Evolutionary conservation across 306 rosid genomes (phyloP).

Genomic region (Purshia tridentata): DNA sequence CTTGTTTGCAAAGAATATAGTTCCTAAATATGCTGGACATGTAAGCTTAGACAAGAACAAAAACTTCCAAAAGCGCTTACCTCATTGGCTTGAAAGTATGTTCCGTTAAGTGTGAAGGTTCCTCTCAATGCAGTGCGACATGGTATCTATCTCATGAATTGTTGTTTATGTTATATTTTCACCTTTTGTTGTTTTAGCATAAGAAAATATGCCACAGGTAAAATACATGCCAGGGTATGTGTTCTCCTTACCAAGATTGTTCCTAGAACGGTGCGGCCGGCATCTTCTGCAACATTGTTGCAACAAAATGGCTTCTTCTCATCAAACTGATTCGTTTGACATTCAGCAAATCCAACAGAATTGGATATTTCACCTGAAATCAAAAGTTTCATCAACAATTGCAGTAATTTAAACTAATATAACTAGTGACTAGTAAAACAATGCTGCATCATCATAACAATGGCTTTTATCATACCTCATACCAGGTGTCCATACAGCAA

Average conservation of each 20-base stretch:
- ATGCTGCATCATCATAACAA: too few species aligned
- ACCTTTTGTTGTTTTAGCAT: not conserved
- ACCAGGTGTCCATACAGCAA: constrained; percentile 52
- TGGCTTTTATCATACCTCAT: not conserved
- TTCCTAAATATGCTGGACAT: too few species aligned
- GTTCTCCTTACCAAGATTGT: constrained; percentile 56
- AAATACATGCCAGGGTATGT: too few species aligned
- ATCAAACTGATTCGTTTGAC: not conserved
- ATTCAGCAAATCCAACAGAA: constrained; percentile 23
- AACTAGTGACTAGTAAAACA: too few species aligned
- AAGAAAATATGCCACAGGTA: not conserved
- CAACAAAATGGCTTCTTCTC: constrained; percentile 16
- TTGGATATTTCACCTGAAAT: constrained; percentile 31
- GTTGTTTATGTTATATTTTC: not conserved
- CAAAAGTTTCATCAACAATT: too few species aligned
- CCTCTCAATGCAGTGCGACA: constrained; percentile 58
- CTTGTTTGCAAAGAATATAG: too few species aligned
- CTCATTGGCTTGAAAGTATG: constrained; percentile 76
- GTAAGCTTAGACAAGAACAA: too few species aligned
- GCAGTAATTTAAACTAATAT: too few species aligned
- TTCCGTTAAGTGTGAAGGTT: constrained; percentile 65
- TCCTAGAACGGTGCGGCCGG: constrained; percentile 38
- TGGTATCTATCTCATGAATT: constrained; percentile 49
- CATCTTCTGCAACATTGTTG: constrained; percentile 27
- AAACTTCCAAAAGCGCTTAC: constrained; percentile 15